Evolutionary conservation across 2,329 filamentous ascomycete species (phyloP), one percentile per base, ranked within the genome.

Genomic region (Zymoseptoria passerinii): DNA sequence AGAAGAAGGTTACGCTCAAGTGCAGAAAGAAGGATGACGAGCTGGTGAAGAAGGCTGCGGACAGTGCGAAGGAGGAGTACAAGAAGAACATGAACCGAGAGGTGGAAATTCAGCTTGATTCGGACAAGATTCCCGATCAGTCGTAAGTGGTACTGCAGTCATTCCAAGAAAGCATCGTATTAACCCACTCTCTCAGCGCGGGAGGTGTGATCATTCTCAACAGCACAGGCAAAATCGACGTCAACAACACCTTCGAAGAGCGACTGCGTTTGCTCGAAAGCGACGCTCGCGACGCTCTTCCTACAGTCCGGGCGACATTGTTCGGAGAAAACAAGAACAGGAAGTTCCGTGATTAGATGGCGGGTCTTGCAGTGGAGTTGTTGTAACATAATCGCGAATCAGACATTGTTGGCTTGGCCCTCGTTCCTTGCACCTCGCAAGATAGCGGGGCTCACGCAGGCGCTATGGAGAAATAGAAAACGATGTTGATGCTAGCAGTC

Each of bases 231-330:
- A 96, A 92, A 82, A 97, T 99, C 73, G 91, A 96, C 70, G 92
- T 99, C 75, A 92, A 96, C 83, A 97, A 99, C 80, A 97, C 94
- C 57, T 89, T 97, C 67, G 94, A 97, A 73, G 89, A 95, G 73
- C 86, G 94, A 66, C 80, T 99, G 75, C 83, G 83, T 70, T 81
- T 97, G 61, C 84, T 97, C 65, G 88, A 96, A 77, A 86, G 87
- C 58, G 88, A 89, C 66, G 89, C 90, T 54, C 83, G 87, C 58
- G 88, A 89, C 66, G 89, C 90, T 54, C 83, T 96, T 59, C 94
- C 94, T 13, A 85, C 85, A 50, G 86, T 99, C 70, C 84, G 94
- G 71, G 83, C 88, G 74, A 88, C 88, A 16, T 81, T 99, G 60
- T 99, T 99, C 71, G 94, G 94, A 61, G 87, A 90, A 79, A 99